Percentiles rank a stretch among this genome's conserved stretches.
Conservation (phyloP, 768 basidiomycete species). For the Harrya chromipes region DNA sequence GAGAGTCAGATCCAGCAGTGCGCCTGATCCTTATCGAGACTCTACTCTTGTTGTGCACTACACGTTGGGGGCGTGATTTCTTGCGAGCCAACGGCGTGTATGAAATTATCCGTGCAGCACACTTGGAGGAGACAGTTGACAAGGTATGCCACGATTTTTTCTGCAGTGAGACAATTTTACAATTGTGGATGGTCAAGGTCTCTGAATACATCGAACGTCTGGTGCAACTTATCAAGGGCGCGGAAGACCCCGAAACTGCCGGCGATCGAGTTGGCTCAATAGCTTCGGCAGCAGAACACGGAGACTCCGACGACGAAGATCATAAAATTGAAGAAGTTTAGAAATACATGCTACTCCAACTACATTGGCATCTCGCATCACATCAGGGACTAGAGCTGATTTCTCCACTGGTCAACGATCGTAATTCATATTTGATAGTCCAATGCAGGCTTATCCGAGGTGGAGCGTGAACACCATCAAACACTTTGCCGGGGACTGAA, state of each 20-base stretch:
- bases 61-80: slow-evolving; percentile 82
- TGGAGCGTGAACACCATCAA: slow-evolving; percentile 1
- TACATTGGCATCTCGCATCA: slow-evolving; percentile 3
- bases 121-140: slow-evolving; percentile 76
- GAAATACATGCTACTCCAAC: slow-evolving; percentile 15
- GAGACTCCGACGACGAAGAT: slow-evolving; percentile 59
- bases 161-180: not conserved
- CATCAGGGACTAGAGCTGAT: not conserved
- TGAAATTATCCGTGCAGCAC: slow-evolving; percentile 74
- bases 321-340: slow-evolving; percentile 75
- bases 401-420: not conserved
- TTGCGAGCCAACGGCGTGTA: slow-evolving; percentile 82
- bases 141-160: slow-evolving; percentile 45
- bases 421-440: not conserved
- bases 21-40: slow-evolving; percentile 88
- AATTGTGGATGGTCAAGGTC: slow-evolving; percentile 45
- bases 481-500: slow-evolving; percentile 1
- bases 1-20: slow-evolving; percentile 75
- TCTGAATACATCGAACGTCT: slow-evolving; percentile 85
- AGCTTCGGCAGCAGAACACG: slow-evolving; percentile 19
- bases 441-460: not conserved
- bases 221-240: slow-evolving; percentile 80
- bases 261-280: slow-evolving; percentile 35
- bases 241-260: slow-evolving; percentile 55
- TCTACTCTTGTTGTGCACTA: slow-evolving; percentile 83